Conservation (phyloP, 768 basidiomycete species). For the Leccinellum rugosiceps region DNA sequence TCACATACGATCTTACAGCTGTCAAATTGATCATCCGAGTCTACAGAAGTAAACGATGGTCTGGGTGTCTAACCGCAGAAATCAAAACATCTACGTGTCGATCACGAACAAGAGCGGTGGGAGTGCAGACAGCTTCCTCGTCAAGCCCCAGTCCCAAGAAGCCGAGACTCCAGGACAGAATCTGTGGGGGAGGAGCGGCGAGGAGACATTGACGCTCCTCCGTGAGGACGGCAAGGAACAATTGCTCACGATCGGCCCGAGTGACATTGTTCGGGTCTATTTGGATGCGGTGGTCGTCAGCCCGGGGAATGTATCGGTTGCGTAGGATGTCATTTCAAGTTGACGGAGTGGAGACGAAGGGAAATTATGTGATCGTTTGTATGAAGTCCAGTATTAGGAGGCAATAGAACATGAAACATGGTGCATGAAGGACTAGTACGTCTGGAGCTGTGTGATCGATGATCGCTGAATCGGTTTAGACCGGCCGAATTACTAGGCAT, state of each 20-base stretch:
- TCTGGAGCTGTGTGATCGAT: too few relatives aligned
- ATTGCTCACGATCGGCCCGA: slow-evolving; percentile 6
- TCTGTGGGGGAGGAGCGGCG: slow-evolving; percentile 4
- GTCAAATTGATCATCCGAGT: too few relatives aligned
- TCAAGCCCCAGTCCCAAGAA: neutral
- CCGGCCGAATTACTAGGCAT: too few relatives aligned
- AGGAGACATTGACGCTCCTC: slow-evolving; percentile 4
- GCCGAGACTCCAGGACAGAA: neutral
- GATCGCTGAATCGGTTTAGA: too few relatives aligned
- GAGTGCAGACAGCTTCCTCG: neutral
- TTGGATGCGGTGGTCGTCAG: slow-evolving; percentile 9
- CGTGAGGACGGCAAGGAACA: slow-evolving; percentile 9
- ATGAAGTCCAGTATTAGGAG: neutral
- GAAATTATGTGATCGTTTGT: neutral
- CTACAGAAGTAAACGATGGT: slow-evolving; percentile 2
- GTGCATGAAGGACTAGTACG: too few relatives aligned
- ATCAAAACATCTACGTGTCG: neutral
- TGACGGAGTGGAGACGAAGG: neutral
- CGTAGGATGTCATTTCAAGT: neutral
- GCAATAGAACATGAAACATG: neutral
- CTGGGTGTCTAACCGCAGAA: slow-evolving; percentile 14
- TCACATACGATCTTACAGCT: neutral
- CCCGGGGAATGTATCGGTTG: slow-evolving; percentile 1
- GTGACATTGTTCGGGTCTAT: slow-evolving; percentile 13
- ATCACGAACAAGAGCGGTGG: slow-evolving; percentile 9